These are phyloP conservation scores for Aureobasidium melanogenum DNA, from an alignment of 2,329 filamentous ascomycete genomes.

Conservation along the genomic window DNA sequence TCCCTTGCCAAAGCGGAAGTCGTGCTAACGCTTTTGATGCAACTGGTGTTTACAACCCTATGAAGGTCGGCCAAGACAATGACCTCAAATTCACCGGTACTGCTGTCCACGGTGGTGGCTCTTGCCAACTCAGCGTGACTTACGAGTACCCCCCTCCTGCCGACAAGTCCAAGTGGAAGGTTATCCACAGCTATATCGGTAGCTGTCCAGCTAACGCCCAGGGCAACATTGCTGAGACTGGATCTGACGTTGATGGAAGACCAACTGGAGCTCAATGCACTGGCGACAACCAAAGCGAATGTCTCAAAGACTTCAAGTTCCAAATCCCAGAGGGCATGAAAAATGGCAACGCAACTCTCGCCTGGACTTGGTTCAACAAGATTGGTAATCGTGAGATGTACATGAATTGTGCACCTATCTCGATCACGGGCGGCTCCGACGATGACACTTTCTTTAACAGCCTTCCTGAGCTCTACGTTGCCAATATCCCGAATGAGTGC, in stretches of 20 bases:
- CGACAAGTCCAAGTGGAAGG: no score
- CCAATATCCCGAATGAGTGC: no score
- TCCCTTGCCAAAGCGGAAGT: constrained; percentile 96
- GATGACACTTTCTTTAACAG: constrained; percentile 39
- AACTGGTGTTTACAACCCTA: no score
- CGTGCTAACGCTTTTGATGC: no score
- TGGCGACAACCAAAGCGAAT: neutral
- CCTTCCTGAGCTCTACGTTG: constrained; percentile 67
- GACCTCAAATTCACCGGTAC: no score
- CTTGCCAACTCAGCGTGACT: constrained; percentile 81
- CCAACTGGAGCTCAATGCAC: no score
- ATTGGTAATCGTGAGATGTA: constrained; percentile 93
- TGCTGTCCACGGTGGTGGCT: constrained; percentile 82
- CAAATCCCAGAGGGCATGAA: constrained; percentile 62
- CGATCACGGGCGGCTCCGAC: constrained; percentile 48
- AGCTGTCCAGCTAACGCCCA: constrained; percentile 62
- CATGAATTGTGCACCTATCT: constrained; percentile 85
- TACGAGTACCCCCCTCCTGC: no score
- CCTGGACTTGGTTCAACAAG: constrained; percentile 94
- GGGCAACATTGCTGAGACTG: no score
- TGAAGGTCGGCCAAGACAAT: no score
- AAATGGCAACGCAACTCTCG: constrained; percentile 68
- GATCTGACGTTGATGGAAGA: no score
- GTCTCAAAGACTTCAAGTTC: constrained; percentile 54
- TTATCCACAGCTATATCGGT: constrained; percentile 80